Evolutionary conservation across 257 asterid genomes (phyloP), one percentile per base, ranked within the genome.

Genomic region (Plantago ovata): DNA sequence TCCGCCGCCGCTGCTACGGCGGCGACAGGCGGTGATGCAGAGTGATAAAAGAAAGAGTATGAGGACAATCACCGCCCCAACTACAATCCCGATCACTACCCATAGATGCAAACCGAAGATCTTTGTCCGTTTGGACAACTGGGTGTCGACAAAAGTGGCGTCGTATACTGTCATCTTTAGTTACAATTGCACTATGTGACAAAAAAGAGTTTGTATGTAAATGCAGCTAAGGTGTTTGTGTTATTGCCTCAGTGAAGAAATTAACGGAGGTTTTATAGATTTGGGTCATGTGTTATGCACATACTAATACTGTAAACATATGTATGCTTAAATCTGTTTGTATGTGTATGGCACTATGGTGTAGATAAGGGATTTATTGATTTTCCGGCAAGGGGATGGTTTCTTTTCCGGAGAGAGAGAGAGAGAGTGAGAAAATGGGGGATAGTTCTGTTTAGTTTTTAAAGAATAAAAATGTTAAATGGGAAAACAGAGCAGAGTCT

Each of bases 81-180:
- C 82, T 52, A 85, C 72, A 60, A 91, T 80, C 56, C 98, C 98
- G 51, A 91, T 87, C 42, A 92, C 94, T 45, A 79, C 92, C 95
- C 95, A 82, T 19, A 92, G 79, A 39, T 73, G 85, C 60, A 92
- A 72, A 42, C 96, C 95, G 24, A 87, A 92, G 56, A 92, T 83
- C 69, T 90, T 79, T 20, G 96, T 87, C 45, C 68, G 75, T 71
- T 85, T 85, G 28, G 96, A 85, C 15, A 92, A 75, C 76, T 85
- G 78, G 18, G 68, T 72, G 75, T 87, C 76, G 61, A 78, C 81
- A 49, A 85, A 79, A 64, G 82, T 57, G 44, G 86, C 80, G 68
- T 87, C 85, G 45, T 73, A 80, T 39, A 80, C 75, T 13, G 95
- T 59, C 98, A 92, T 92, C 57, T 77, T 45, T 3, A 6, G 36